Conservation (phyloP, 2,329 filamentous ascomycete species). For the Ampelomyces quisqualis region DNA sequence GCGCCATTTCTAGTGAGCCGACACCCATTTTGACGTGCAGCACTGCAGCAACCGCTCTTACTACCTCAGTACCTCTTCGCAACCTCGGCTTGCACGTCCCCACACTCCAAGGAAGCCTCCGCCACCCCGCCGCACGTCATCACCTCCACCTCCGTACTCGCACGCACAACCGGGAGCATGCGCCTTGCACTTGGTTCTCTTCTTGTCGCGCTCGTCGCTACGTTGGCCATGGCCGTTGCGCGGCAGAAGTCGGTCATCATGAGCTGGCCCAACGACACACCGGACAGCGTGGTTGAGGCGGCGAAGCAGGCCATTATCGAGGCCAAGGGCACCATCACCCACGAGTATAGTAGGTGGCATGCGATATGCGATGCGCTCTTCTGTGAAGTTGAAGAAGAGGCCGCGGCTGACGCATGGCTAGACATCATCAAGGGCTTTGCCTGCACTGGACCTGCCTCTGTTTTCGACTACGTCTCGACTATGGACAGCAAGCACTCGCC, state of each 20-base stretch:
- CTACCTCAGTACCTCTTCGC: conserved; percentile 2
- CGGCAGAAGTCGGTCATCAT: conserved; percentile 73
- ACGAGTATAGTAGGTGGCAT: conserved; percentile 61
- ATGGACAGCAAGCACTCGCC: conserved; percentile 63
- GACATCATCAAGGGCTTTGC: conserved; percentile 68
- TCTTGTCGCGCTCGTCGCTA: conserved; percentile 60
- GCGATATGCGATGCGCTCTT: not conserved
- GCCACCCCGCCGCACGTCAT: not conserved
- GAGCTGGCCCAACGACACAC: conserved; percentile 70
- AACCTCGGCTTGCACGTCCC: not conserved
- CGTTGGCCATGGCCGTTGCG: conserved; percentile 60
- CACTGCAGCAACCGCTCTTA: too few species aligned
- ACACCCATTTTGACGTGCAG: too few species aligned
- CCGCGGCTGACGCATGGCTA: not conserved
- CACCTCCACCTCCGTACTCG: not conserved
- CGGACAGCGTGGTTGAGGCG: conserved; percentile 65
- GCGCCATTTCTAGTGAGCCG: not conserved
- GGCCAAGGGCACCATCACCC: conserved; percentile 71
- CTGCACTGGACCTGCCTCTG: conserved; percentile 68
- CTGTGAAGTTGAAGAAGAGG: not conserved
- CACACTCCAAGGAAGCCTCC: not conserved
- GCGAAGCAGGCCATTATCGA: conserved; percentile 70
- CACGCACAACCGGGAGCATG: conserved; percentile 54
- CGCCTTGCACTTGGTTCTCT: conserved; percentile 61
- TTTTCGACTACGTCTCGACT: conserved; percentile 66